phyloP scores from a whole-genome alignment of 2,329 filamentous ascomycete genomes.

The Penicillium expansum region DNA sequence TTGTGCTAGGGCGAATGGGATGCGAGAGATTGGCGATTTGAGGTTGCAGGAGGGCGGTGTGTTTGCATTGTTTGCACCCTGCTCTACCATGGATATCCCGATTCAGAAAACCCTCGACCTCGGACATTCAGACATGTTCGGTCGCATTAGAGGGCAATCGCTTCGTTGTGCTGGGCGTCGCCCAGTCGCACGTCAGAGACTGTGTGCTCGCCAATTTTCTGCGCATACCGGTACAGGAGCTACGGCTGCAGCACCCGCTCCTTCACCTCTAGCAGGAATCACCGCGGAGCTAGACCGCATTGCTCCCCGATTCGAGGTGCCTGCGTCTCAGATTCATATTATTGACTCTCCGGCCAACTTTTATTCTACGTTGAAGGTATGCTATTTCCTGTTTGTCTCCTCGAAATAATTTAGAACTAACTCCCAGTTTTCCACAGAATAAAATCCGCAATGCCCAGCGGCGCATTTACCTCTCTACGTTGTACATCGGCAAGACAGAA shows the following conservation, averaged over 20 bases:
- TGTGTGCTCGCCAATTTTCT: constrained; percentile 40
- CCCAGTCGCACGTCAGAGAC: constrained; percentile 30
- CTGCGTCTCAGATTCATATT: constrained; percentile 75
- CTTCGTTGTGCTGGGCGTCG: constrained; percentile 36
- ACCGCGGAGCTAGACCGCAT: constrained; percentile 79
- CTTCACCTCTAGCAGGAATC: constrained; percentile 57
- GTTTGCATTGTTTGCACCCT: constrained; percentile 40
- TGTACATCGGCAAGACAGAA: constrained; percentile 95
- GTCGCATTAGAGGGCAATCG: constrained; percentile 39
- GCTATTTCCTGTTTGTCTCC: background rate
- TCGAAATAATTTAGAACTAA: constrained; percentile 3
- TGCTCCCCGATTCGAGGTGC: constrained; percentile 84
- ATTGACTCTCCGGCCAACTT: constrained; percentile 81
- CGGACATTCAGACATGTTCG: constrained; percentile 34
- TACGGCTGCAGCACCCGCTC: constrained; percentile 24
- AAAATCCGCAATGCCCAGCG: constrained; percentile 78
- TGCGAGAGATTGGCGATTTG: constrained; percentile 20
- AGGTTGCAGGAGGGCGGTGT: constrained; percentile 27
- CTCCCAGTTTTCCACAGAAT: constrained; percentile 47
- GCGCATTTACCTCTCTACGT: constrained; percentile 87
- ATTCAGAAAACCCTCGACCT: constrained; percentile 19
- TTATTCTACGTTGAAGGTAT: constrained; percentile 83
- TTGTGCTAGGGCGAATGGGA: constrained; percentile 14
- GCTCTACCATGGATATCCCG: constrained; percentile 16
- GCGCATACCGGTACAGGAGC: constrained; percentile 29